Evolutionary conservation across 106 monocot genomes (phyloP), one percentile per base, ranked within the genome.

Genomic region (Allium cepa): DNA sequence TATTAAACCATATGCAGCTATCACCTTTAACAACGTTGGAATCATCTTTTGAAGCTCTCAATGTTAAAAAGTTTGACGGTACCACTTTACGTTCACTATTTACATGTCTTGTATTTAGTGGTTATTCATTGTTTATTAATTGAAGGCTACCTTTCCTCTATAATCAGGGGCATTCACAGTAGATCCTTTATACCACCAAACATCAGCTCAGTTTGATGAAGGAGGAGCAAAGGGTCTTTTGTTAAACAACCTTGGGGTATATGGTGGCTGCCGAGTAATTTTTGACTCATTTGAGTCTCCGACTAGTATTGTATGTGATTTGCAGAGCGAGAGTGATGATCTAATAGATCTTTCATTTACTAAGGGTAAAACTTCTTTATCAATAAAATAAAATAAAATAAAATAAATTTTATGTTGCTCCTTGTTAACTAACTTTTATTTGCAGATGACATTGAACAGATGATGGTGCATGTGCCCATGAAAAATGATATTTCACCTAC

Each of bases 151-250:
- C 36, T 36, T 36, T 36, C 36, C 3, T 36, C 36, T 36, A 5
- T 36, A 36, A 72, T 3, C 74, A 99, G 99, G 78, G 75, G 93
- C 99, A 47, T 99, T 99, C 70, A 83, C 82, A 47, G 99, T 99
- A 26, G 99, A 99, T 76, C 93, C 99, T 73, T 77, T 99, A 59
- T 99, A 99, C 80, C 99, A 99, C 83, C 99, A 99, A 78, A 99
- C 99, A 48, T 87, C 99, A 60, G 93, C 92, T 63, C 89, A 93
- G 62, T 93, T 99, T 76, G 99, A 99, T 84, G 99, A 99, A 87
- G 99, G 93, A 75, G 99, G 99, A 47, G 99, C 90, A 52, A 99
- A 87, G 77, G 99, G 93, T 74, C 93, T 99, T 36, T 73, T 93
- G 46, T 76, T 93, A 70, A 82, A 83, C 50, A 99, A 90, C 70